A percentile compares a stretch with the other conserved stretches of the same genome.
Conservation (phyloP, 164 flowering plant species). For the Magnolia sinica region DNA sequence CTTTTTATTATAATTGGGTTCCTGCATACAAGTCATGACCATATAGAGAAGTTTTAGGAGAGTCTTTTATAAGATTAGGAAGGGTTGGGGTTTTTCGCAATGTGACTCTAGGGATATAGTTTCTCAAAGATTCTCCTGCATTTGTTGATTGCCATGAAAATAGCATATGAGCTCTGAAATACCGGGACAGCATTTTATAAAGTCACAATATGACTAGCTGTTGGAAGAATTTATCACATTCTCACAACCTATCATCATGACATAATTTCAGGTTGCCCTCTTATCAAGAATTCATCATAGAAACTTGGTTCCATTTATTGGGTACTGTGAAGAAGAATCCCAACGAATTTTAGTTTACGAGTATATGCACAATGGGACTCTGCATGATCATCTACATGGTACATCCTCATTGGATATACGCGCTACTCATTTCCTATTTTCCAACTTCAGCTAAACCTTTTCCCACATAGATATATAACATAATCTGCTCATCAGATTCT, state of each 20-base stretch:
- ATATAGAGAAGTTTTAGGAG: too few relatives aligned
- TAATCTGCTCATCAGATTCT: constrained; percentile 46
- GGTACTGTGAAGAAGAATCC: constrained; percentile 80
- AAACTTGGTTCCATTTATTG: constrained; percentile 87
- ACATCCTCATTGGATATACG: constrained; percentile 3
- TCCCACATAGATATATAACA: constrained; percentile 5
- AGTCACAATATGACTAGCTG: background rate
- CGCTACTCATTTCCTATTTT: background rate
- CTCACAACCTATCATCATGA: background rate
- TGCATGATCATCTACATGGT: constrained; percentile 85
- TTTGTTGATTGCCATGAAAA: too few relatives aligned
- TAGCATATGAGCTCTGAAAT: background rate
- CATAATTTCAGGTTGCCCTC: constrained; percentile 72
- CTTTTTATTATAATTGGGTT: too few relatives aligned
- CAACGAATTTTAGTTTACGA: constrained; percentile 82
- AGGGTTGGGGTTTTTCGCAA: too few relatives aligned
- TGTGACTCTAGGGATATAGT: too few relatives aligned
- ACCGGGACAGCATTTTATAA: background rate
- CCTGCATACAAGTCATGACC: too few relatives aligned
- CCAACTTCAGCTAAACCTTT: background rate
- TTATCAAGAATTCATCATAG: constrained; percentile 95
- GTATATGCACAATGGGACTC: constrained; percentile 95
- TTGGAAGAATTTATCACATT: background rate
- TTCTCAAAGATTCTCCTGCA: too few relatives aligned
- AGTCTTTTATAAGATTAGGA: too few relatives aligned